These are phyloP conservation scores for Physaria fendleri DNA, from an alignment of 345 rosid species.

Conservation along the genomic window DNA sequence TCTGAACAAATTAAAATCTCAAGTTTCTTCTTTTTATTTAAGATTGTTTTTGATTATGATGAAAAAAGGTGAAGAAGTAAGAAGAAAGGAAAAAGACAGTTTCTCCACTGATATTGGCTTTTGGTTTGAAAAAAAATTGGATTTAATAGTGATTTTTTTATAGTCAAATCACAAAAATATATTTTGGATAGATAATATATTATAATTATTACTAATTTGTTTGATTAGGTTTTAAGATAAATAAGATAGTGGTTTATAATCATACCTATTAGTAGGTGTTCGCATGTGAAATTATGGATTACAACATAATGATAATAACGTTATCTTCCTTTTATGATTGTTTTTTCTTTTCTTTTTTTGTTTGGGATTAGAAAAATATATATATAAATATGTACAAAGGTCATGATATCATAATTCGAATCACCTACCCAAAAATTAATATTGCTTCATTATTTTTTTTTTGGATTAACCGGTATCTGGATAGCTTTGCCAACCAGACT, in stretches of 20 bases:
- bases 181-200: neutral
- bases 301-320: conserved; percentile 23
- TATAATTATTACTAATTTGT: neutral
- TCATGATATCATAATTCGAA: neutral
- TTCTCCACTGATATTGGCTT: conserved; percentile 29
- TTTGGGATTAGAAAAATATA: neutral
- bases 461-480: neutral
- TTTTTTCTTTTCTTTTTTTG: too few relatives aligned
- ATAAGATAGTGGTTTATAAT: conserved; percentile 10
- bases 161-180: conserved; percentile 4
- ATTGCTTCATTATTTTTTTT: neutral
- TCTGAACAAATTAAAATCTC: too few relatives aligned
- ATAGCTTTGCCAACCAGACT: too few relatives aligned
- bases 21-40: neutral
- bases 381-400: neutral
- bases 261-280: conserved; percentile 19
- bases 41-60: neutral
- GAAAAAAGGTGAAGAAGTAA: conserved; percentile 9
- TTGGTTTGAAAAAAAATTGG: conserved; percentile 13
- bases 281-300: conserved; percentile 32
- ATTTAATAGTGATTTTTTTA: conserved; percentile 10
- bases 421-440: neutral
- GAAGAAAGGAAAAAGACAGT: conserved; percentile 22
- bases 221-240: conserved; percentile 27
- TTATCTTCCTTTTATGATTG: conserved; percentile 21